Base-by-base conservation (phyloP, 306 rosid species). In the Medicago arabica region DNA sequence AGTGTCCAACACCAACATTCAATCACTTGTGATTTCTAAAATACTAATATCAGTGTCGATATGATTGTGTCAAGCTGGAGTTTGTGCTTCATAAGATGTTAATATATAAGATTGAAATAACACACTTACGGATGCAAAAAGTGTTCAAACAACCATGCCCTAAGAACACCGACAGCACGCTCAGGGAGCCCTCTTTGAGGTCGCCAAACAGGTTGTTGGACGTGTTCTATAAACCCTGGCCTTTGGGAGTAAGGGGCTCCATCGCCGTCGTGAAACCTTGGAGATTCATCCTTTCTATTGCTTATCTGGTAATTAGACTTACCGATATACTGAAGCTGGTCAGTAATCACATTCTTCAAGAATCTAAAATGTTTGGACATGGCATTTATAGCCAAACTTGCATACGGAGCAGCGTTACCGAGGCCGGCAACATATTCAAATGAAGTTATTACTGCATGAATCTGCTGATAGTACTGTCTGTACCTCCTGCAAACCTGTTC, bases 121-220 rank as follows among this genome's bases (percentile, higher is more conserved):
- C 40, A 9, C 36, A 80, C 96, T 87, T 85, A 93, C 98, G 98
- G 97, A 66, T 93, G 97, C 15, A 93, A 83, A 76, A 93, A 93
- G 66, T 93, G 98, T 51, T 93, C 98, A 10, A 91, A 93, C 60
- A 93, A 62, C 98, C 98, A 93, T 28, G 91, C 93, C 60, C 93
- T 77, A 28, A 93, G 97, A 72, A 91, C 92, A 0, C 85, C 61
- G 10, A 93, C 98, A 1, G 97, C 93, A 0, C 94, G 89, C 67
- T 93, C 97, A 1, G 98, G 98, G 59, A 93, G 91, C 9, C 98
- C 98, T 73, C 98, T 66, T 57, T 93, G 98, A 19, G 96, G 98
- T 58, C 98, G 79, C 98, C 98, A 93, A 41, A 87, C 91, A 16
- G 97, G 93, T 75, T 53, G 75, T 70, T 89, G 75, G 6, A 86